Conservation (phyloP, 2,329 filamentous ascomycete genomes). For the Zopfia rhizophila region DNA sequence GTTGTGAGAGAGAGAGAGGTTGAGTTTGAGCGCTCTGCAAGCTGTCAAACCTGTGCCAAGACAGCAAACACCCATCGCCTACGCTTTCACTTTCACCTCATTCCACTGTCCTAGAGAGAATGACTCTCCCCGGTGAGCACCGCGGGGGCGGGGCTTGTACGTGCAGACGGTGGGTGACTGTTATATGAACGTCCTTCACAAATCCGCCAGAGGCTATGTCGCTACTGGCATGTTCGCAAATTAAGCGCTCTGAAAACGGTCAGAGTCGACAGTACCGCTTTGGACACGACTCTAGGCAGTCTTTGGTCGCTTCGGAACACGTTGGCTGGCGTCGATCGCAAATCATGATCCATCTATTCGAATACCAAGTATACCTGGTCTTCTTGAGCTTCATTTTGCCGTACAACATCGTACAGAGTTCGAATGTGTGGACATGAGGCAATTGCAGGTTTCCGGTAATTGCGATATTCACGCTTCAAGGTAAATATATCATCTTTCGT, state of each 20-base stretch:
- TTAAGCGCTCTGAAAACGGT: conserved; percentile 11
- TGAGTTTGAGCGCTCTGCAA: too few relatives aligned
- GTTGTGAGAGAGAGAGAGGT: too few relatives aligned
- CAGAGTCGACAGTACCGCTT: conserved; percentile 25
- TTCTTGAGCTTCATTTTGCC: conserved; percentile 7
- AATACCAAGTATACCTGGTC: conserved; percentile 30
- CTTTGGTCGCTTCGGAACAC: conserved; percentile 17
- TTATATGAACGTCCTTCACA: too few relatives aligned
- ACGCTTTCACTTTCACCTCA: too few relatives aligned
- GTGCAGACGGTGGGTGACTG: too few relatives aligned
- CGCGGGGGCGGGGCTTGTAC: too few relatives aligned
- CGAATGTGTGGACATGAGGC: conserved; percentile 28
- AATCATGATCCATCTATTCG: conserved; percentile 34
- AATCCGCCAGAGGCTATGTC: too few relatives aligned
- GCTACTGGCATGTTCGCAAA: too few relatives aligned
- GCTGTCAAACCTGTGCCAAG: too few relatives aligned
- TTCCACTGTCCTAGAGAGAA: too few relatives aligned
- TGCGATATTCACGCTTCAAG: conserved; percentile 27
- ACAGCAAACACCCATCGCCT: too few relatives aligned
- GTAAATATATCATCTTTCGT: conserved; percentile 12
- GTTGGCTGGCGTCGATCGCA: conserved; percentile 16
- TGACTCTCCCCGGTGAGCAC: too few relatives aligned
- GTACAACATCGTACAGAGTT: conserved; percentile 24
- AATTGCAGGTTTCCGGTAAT: conserved; percentile 24
- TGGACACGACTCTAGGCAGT: conserved; percentile 24